Evolutionary conservation across 495 filamentous ascomycete species (phyloP), one percentile per base, ranked within the genome.

Genomic region (Hyaloscypha variabilis): DNA sequence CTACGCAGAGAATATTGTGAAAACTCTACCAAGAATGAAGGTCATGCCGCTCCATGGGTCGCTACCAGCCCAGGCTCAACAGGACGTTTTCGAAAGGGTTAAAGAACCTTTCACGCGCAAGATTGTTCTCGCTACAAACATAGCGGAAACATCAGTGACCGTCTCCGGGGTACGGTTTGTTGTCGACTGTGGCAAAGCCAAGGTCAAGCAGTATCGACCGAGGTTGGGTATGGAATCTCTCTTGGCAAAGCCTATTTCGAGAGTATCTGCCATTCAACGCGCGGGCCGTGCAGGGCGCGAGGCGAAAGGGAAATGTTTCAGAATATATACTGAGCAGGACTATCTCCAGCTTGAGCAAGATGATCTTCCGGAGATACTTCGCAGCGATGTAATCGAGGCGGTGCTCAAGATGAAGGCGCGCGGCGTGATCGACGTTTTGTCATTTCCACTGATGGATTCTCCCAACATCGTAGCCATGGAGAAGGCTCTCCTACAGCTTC

Each of bases 71-170:
- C 81, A 83, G 65, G 88, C 89, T 1, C 96, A 99, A 70, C 91
- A 96, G 69, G 82, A 87, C 23, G 91, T 94, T 26, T 99, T 99
- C 72, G 81, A 87, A 26, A 91, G 89, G 6, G 82, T 92, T 29
- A 89, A 91, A 1, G 84, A 86, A 11, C 81, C 82, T 23, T 82
- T 80, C 53, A 96, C 90, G 0, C 85, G 96, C 46, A 99, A 98
- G 70, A 77, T 99, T 8, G 92, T 99, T 13, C 82, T 99, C 3
- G 86, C 93, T 0, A 99, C 96, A 17, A 99, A 99, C 75, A 97
- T 99, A 67, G 96, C 96, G 25, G 96, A 99, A 72, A 98, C 96
- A 0, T 99, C 96, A 1, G 90, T 99, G 60, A 99, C 96, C 0
- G 93, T 99, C 0, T 88, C 94, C 8, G 96, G 96, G 2, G 93